Evolutionary conservation across 768 basidiomycete genomes (phyloP), one percentile per base, ranked within the genome.

Genomic region (Dacryopinax spathularia): DNA sequence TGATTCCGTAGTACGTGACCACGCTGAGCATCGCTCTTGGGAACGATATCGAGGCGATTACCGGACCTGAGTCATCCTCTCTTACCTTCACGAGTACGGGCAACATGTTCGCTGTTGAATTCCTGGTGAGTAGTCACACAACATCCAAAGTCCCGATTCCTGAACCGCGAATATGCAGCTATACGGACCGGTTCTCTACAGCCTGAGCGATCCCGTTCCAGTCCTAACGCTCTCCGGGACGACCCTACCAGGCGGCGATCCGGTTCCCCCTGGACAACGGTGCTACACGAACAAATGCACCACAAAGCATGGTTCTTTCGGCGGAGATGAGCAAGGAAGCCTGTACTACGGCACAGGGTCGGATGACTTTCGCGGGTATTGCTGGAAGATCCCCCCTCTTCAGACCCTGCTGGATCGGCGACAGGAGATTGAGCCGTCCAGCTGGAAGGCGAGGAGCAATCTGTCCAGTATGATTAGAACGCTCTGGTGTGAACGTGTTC

Each of bases 301-400:
- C 1, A 89, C 87, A 78, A 91, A 91, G 78, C 86, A 89, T 65
- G 88, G 88, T 2, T 81, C 83, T 4, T 91, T 92, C 66, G 87
- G 89, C 35, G 81, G 83, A 1, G 62, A 60, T 0, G 67, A 67
- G 4, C 76, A 79, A 56, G 73, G 68, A 25, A 86, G 87, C 62
- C 72, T 77, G 33, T 82, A 85, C 68, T 91, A 85, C 69, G 80
- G 79, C 34, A 81, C 81, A n/a, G 90, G 90, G 16, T 90, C 88
- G 12, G 90, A 92, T 70, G 88, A 91, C 72, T 91, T 91, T 70
- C 78, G 84, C 35, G 82, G 79, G 20, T 91, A 91, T 67, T 71
- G 89, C 25, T 92, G 90, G 90, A 82, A 80, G 67, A 76, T 92
- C 34, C 89, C 90, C 2, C 69, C 79, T 13, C 65, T 79, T 2